Conservation (phyloP, 345 rosid species). For the Diplotaxis tenuifolia region DNA sequence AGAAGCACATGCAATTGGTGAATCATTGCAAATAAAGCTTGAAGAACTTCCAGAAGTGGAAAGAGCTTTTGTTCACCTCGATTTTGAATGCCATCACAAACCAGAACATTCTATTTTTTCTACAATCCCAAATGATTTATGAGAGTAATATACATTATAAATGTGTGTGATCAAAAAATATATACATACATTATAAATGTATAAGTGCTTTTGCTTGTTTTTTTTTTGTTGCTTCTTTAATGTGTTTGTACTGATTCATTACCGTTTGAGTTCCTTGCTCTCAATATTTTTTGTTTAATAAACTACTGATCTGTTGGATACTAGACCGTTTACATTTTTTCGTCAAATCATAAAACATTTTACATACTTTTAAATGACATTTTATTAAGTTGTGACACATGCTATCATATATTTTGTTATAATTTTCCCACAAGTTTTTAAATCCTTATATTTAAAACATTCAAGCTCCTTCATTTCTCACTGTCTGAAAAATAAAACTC, state of each 20-base stretch:
- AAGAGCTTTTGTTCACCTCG: slow-evolving; percentile 90
- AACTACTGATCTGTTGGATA: not conserved
- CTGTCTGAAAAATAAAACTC: not conserved
- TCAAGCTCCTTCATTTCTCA: not conserved
- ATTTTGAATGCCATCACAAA: slow-evolving; percentile 82
- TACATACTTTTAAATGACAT: not conserved
- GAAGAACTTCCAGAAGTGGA: slow-evolving; percentile 86
- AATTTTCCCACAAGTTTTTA: not conserved
- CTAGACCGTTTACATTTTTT: not conserved
- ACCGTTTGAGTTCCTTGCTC: not conserved
- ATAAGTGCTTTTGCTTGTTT: not conserved
- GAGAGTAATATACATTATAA: slow-evolving; percentile 6
- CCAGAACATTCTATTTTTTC: slow-evolving; percentile 77
- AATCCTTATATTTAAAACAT: not conserved
- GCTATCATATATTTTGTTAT: not conserved
- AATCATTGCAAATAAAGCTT: slow-evolving; percentile 70
- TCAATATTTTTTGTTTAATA: not conserved
- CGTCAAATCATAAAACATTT: not conserved
- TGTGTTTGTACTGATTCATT: not conserved
- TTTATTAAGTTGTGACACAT: not conserved
- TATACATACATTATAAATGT: not conserved
- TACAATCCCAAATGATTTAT: slow-evolving; percentile 55
- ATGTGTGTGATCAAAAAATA: not conserved
- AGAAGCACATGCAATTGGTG: slow-evolving; percentile 83
- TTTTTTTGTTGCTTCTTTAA: not conserved